phyloP scores from a whole-genome alignment of 2,329 filamentous ascomycete genomes.

The Colletotrichum sp. region DNA sequence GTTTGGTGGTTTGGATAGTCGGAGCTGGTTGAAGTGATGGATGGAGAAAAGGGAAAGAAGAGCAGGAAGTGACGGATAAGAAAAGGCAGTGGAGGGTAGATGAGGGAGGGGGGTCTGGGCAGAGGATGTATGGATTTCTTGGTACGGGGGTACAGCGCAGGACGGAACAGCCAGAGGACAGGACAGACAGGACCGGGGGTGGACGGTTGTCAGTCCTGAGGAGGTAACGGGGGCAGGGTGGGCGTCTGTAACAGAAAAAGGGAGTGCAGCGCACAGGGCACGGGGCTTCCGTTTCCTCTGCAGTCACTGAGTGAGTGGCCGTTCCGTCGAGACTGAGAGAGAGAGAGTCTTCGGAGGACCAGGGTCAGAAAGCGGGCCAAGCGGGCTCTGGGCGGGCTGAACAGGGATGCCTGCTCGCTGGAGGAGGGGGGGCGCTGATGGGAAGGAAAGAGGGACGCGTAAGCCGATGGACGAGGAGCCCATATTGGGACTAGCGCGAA shows the following conservation, averaged over 20 bases:
- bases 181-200: not conserved
- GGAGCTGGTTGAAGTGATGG: not conserved
- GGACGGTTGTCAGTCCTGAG: not conserved
- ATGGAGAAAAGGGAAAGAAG: not conserved
- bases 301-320: conserved; percentile 13
- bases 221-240: not conserved
- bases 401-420: conserved; percentile 7
- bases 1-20: conserved; percentile 20
- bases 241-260: conserved; percentile 3
- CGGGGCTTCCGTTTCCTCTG: conserved; percentile 18
- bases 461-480: conserved; percentile 12
- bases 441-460: conserved; percentile 18
- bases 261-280: not conserved
- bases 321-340: not conserved
- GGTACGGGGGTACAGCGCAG: not conserved
- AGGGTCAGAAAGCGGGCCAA: conserved; percentile 11
- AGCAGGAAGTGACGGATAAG: not conserved
- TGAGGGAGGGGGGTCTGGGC: conserved; percentile 6
- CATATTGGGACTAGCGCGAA: conserved; percentile 4
- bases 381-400: conserved; percentile 14
- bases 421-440: not conserved
- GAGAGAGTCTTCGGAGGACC: not conserved
- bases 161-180: not conserved
- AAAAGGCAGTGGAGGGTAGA: not conserved
- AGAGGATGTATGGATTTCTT: conserved; percentile 1